Conservation (phyloP, 2,329 filamentous ascomycete species). For the Fusarium begoniae region DNA sequence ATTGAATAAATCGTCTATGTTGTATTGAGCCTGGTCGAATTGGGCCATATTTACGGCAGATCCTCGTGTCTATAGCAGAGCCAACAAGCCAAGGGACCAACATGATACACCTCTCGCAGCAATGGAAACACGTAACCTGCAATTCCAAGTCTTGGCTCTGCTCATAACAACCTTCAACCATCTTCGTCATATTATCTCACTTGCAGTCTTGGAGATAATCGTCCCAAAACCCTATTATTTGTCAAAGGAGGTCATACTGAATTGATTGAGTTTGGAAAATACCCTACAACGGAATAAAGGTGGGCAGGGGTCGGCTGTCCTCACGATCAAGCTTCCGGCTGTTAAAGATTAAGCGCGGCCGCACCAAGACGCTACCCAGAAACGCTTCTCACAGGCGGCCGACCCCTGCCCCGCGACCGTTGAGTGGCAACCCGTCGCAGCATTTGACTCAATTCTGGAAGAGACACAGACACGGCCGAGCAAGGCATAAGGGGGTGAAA, state of each 20-base stretch:
- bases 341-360: slow-evolving; percentile 21
- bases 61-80: neutral
- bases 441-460: slow-evolving; percentile 14
- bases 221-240: slow-evolving; percentile 1
- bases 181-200: slow-evolving; percentile 10
- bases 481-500: neutral
- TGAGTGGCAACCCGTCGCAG: slow-evolving; percentile 33
- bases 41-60: neutral
- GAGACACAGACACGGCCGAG: neutral
- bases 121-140: neutral
- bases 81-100: neutral
- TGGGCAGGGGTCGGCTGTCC: slow-evolving; percentile 5
- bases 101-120: neutral
- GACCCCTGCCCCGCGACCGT: slow-evolving; percentile 28
- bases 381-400: slow-evolving; percentile 22
- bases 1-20: neutral
- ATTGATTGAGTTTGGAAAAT: neutral
- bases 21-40: neutral
- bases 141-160: neutral
- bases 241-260: slow-evolving; percentile 9
- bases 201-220: neutral
- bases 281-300: slow-evolving; percentile 1
- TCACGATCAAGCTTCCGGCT: slow-evolving; percentile 24
- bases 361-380: slow-evolving; percentile 4
- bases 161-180: neutral